phyloP scores from a whole-genome alignment of 768 basidiomycete genomes.

The Dioszegia hungarica region DNA sequence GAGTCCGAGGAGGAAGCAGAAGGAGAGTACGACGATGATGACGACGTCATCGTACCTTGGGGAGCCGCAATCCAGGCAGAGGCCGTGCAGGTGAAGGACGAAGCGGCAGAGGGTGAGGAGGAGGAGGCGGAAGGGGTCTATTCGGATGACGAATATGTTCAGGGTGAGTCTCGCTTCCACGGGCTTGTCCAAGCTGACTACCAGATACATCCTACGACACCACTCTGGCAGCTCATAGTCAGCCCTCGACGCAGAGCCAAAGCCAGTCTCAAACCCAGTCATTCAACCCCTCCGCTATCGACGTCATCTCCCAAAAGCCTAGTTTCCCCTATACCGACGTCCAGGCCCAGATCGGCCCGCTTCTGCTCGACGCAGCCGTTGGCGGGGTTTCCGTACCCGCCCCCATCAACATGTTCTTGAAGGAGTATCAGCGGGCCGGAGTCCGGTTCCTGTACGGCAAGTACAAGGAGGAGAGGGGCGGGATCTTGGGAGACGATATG shows the following conservation, averaged over 20 bases:
- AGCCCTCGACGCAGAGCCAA: background rate
- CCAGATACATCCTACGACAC: background rate
- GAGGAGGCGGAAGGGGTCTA: constrained; percentile 25
- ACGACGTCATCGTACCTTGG: constrained; percentile 15
- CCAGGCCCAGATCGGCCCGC: constrained; percentile 22
- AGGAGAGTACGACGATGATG: constrained; percentile 13
- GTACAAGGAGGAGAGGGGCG: constrained; percentile 66
- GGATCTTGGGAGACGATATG: constrained; percentile 93
- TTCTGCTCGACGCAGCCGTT: constrained; percentile 19
- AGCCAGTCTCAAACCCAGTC: background rate
- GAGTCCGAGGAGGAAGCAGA: constrained; percentile 15
- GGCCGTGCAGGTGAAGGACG: background rate
- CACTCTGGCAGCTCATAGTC: too few species aligned
- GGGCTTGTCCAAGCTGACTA: background rate
- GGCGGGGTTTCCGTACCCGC: constrained; percentile 41
- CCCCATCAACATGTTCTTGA: constrained; percentile 73
- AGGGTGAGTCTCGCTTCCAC: constrained; percentile 3
- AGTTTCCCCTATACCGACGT: constrained; percentile 14
- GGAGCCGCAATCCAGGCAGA: background rate
- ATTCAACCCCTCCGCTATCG: background rate
- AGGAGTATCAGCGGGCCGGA: constrained; percentile 86
- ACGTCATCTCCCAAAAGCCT: constrained; percentile 17
- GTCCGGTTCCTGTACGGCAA: constrained; percentile 72
- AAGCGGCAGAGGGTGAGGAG: background rate
- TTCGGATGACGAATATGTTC: constrained; percentile 25